These are phyloP conservation scores for Gnaphalium uliginosum DNA, from an alignment of 129 eudicot genomes.

Conservation along the genomic window DNA sequence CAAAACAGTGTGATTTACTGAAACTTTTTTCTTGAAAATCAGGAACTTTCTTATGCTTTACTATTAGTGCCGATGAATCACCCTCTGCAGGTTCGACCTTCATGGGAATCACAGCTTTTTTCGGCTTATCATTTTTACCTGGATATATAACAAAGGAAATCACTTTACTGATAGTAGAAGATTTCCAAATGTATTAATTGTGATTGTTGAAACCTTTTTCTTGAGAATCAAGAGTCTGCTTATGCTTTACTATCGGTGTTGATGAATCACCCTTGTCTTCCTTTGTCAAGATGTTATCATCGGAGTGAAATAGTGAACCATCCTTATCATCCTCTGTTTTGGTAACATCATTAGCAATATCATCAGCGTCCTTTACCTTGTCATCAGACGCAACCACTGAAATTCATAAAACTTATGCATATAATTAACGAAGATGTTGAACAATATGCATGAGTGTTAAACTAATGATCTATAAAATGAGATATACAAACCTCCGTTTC, in stretches of 20 bases:
- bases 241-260: conserved; percentile 29
- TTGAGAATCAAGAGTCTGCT: conserved; percentile 34
- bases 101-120: conserved; percentile 27
- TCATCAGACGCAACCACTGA: conserved; percentile 44
- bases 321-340: conserved; percentile 30
- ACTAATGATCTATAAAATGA: not conserved
- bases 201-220: conserved; percentile 42
- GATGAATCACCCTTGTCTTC: conserved; percentile 33
- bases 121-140: conserved; percentile 42
- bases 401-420: not conserved
- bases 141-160: not conserved
- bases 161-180: conserved; percentile 11
- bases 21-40: conserved; percentile 46
- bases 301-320: conserved; percentile 9
- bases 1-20: not conserved
- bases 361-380: conserved; percentile 20
- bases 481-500: conserved; percentile 55
- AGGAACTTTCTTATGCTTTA: conserved; percentile 43
- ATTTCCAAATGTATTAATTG: not conserved
- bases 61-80: conserved; percentile 37
- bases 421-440: not conserved
- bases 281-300: conserved; percentile 27
- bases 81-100: conserved; percentile 35
- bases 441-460: not conserved
- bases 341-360: conserved; percentile 20